Base-by-base conservation (phyloP, 1,284 basidiomycete genomes). In the Boletus subluridellus region DNA sequence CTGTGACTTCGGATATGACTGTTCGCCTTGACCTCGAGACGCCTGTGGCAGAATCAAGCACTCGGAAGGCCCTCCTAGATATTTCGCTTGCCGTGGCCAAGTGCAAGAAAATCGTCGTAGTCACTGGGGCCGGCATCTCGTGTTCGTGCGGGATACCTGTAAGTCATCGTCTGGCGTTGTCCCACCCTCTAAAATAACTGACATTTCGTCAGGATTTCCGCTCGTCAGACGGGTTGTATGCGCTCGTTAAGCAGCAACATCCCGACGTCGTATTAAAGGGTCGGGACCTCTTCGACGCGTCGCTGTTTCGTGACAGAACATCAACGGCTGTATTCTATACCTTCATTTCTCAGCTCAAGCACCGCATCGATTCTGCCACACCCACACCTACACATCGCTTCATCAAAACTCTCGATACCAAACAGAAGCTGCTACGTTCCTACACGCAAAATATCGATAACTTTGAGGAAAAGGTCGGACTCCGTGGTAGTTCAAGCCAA, bases 371-470 rank as follows among this genome's bases (percentile, higher is more conserved):
- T 69, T 74, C 75, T 39, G 92, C 94, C n/a, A 72, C 83, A 49
- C 93, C 93, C 3, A 89, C 94, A 6, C 82, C 85, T 2, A 97
- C 95, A 4, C 95, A 98, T 73, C 82, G 82, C 59, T 95, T 98
- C 74, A 86, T 98, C 60, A 89, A 89, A 67, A 87, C 85, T 7
- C 83, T 98, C 0, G 90, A 96, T 65, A 73, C 80, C 11, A 93
- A 94, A 74, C 90, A 90, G 54, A 94, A 90, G 69, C 78, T 98
- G 1, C 75, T 96, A 34, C 85, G 95, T 54, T 91, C 88, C 4
- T 98, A 98, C 73, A 97, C 95, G 0, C 95, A 97, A 74, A 98
- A 97, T 70, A 95, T 98, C 52, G 95, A 98, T 73, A 94, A 93
- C 7, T 77, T 98, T 24, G 95, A 98, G 72, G 87, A 89, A 65